Base-by-base conservation (phyloP, 352 stramenopile genomes). In the Saprolegnia parasitica region DNA sequence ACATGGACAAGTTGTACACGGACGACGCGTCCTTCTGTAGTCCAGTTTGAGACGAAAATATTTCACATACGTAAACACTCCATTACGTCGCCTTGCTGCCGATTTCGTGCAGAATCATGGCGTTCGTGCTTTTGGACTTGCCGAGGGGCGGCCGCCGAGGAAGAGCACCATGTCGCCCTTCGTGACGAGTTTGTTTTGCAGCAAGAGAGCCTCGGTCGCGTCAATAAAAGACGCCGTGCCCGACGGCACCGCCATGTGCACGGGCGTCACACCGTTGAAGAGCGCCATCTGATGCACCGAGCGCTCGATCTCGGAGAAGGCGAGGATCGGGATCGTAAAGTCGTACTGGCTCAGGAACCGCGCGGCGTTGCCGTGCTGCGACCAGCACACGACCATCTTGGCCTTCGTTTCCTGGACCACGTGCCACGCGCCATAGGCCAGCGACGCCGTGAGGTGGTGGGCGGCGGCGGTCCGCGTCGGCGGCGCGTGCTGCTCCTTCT, bases 321-420 rank as follows among this genome's bases (percentile, higher is more conserved):
- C 62, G 24, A 68, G 11, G 29, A 68, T 68, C 21, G 62, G 62
- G 18, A 68, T 39, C 26, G 23, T 47, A 16, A 68, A 68, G 62
- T 57, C 46, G 32, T 60, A 18, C 29, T 68, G 62, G 62, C 62
- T 68, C 26, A 68, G 46, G n/a, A 60, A 68, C 39, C 62, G 47
- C 16, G 62, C 62, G 52, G 62, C 52, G 46, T 68, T 68, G 29
- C 62, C 62, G 24, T 68, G 62, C 46, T 68, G 62, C 23, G 62
- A 68, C 62, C 62, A 68, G 62, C 62, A 68, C 18, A 68, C 62
- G 10, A 68, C 62, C 9, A 50, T 20, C 26, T 68, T 68, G 20
- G 46, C 35, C 58, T 54, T n/a, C 42, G 35, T 56, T 37, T 54
- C 20, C 11, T 50, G 18, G 15, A 47, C 40, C 8, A 61, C 52